A percentile compares a stretch with the other conserved stretches of the same genome.
These are phyloP conservation scores for Trypanosoma rangeli DNA, from an alignment of 208 protist genomes.

Conservation along the genomic window DNA sequence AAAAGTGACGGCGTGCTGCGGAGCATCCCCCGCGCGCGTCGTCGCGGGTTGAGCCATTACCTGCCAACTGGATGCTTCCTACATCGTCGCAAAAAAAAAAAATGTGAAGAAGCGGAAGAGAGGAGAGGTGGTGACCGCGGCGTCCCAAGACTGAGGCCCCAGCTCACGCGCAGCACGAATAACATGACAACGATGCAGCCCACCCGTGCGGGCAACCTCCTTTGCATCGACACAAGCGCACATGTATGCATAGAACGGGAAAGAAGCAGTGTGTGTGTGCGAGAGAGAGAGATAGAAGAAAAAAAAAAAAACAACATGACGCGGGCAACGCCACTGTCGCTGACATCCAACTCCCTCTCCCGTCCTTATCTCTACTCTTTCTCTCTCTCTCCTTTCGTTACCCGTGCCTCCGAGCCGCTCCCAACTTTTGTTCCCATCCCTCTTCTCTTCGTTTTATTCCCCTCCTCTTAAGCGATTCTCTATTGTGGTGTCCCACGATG, in stretches of 20 bases:
- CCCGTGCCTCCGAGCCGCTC: neutral
- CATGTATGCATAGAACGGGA: too few relatives aligned
- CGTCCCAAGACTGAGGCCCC: neutral
- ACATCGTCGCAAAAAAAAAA: neutral
- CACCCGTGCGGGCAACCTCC: too few relatives aligned
- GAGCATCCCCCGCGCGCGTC: neutral
- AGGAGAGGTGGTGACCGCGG: neutral
- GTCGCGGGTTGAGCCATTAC: neutral
- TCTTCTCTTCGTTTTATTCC: neutral
- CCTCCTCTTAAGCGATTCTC: neutral
- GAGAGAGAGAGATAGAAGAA: neutral
- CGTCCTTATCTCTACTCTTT: neutral
- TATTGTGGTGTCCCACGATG: neutral
- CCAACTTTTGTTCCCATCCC: too few relatives aligned
- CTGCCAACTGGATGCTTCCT: neutral
- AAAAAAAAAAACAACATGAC: neutral
- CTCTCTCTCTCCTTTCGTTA: neutral
- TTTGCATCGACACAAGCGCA: too few relatives aligned
- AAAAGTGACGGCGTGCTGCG: neutral
- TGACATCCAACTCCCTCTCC: neutral
- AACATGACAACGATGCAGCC: neutral
- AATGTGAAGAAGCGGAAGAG: constrained; percentile 6
- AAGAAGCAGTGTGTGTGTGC: neutral
- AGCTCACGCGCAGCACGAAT: neutral
- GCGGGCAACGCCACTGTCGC: neutral